These are phyloP conservation scores for Aspergillus biplanus DNA, from an alignment of 495 filamentous ascomycete genomes.

Conservation along the genomic window DNA sequence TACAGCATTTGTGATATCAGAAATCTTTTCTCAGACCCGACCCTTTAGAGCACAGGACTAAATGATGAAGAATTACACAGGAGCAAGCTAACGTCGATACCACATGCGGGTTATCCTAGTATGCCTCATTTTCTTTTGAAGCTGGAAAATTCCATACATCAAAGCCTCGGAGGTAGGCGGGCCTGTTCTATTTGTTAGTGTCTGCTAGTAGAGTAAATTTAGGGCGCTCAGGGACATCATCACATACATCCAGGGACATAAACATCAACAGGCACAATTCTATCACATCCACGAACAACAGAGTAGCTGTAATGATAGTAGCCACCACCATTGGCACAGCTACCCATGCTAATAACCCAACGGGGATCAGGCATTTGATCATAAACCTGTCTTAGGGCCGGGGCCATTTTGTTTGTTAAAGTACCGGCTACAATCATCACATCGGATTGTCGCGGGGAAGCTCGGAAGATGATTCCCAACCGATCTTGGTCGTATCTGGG, in stretches of 20 bases:
- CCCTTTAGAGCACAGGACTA: neutral
- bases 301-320: slow-evolving; percentile 98
- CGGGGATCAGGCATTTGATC: slow-evolving; percentile 98
- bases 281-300: slow-evolving; percentile 88
- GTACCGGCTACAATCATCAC: slow-evolving; percentile 98
- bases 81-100: slow-evolving; percentile 47
- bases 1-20: slow-evolving; percentile 13
- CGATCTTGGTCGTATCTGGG: slow-evolving; percentile 96
- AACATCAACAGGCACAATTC: slow-evolving; percentile 93
- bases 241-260: slow-evolving; percentile 87
- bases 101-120: slow-evolving; percentile 63
- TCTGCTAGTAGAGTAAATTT: neutral
- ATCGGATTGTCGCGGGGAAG: slow-evolving; percentile 91
- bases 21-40: slow-evolving; percentile 18
- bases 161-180: slow-evolving; percentile 90
- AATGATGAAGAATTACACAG: neutral
- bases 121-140: slow-evolving; percentile 92
- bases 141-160: slow-evolving; percentile 93
- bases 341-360: slow-evolving; percentile 95
- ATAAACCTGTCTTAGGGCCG: slow-evolving; percentile 91
- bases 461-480: slow-evolving; percentile 95
- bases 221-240: neutral
- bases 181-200: slow-evolving; percentile 40
- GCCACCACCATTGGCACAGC: slow-evolving; percentile 92
- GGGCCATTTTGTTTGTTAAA: slow-evolving; percentile 97